phyloP scores from a whole-genome alignment of 1,139 yeast species.

The Pichia sp. region DNA sequence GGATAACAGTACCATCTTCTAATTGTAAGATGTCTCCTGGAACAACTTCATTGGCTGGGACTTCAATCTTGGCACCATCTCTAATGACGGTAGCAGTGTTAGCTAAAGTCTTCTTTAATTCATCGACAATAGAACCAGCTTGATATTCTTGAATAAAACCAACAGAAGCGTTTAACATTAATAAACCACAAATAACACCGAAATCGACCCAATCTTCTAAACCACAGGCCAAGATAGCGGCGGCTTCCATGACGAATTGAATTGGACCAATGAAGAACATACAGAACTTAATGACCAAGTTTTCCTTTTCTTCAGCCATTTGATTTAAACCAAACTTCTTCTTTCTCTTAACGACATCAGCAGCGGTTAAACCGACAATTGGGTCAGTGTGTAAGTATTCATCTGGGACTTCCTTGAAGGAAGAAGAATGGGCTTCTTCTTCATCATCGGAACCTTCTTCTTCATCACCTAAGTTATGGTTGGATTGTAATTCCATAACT shows the following conservation, averaged over 20 bases:
- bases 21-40: slow-evolving; percentile 92
- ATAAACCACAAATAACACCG: slow-evolving; percentile 93
- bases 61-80: slow-evolving; percentile 74
- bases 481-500: slow-evolving; percentile 85
- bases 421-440: slow-evolving; percentile 45
- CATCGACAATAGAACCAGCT: slow-evolving; percentile 96
- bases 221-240: slow-evolving; percentile 97
- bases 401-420: slow-evolving; percentile 77
- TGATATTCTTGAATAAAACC: slow-evolving; percentile 98
- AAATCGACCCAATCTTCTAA: slow-evolving; percentile 99
- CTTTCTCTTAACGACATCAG: slow-evolving; percentile 83
- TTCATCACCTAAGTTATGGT: slow-evolving; percentile 41
- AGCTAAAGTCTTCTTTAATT: slow-evolving; percentile 90
- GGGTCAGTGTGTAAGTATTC: slow-evolving; percentile 89
- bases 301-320: slow-evolving; percentile 93
- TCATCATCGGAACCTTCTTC: slow-evolving; percentile 48
- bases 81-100: slow-evolving; percentile 85
- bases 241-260: slow-evolving; percentile 99
- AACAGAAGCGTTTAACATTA: slow-evolving; percentile 86
- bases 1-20: slow-evolving; percentile 94
- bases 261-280: slow-evolving; percentile 98
- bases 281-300: slow-evolving; percentile 76
- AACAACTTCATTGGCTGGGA: slow-evolving; percentile 80
- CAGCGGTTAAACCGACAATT: slow-evolving; percentile 71
- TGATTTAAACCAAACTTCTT: slow-evolving; percentile 93